phyloP scores from a whole-genome alignment of 371 early-diverging fungal genomes.

The Dinochytrium kinnereticum region DNA sequence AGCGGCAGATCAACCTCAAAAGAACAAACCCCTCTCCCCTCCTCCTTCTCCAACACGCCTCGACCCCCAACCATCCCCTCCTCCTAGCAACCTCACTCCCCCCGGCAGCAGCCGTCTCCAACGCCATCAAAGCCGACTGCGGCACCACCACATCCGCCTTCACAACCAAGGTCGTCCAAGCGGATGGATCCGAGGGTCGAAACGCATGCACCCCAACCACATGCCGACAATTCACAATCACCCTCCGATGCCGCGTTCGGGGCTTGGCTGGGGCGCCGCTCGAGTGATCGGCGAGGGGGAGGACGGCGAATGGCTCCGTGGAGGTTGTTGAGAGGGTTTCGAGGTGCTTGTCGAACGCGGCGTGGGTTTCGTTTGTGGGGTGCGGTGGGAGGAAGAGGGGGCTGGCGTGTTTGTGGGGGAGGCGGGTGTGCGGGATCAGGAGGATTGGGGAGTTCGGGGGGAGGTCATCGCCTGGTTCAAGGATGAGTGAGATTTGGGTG shows the following conservation, averaged over 20 bases:
- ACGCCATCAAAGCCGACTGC: neutral
- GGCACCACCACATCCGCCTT: conserved; percentile 13
- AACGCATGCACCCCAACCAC: neutral
- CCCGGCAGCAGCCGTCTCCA: neutral
- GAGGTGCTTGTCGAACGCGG: neutral
- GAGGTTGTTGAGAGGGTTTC: neutral
- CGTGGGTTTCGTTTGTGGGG: neutral
- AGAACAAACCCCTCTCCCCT: neutral
- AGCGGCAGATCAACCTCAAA: conserved; percentile 7
- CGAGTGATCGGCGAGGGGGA: conserved; percentile 11
- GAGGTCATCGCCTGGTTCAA: neutral
- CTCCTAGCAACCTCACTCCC: neutral
- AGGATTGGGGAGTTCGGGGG: neutral
- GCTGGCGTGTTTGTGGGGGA: conserved; percentile 16
- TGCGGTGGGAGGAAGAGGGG: conserved; percentile 2
- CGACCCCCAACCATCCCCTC: neutral
- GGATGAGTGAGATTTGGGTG: neutral
- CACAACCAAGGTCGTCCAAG: conserved; percentile 11
- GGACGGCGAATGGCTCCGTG: conserved; percentile 2
- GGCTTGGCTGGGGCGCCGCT: neutral
- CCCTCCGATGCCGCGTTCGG: neutral
- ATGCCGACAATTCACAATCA: neutral
- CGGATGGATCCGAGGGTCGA: neutral
- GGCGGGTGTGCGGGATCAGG: conserved; percentile 11
- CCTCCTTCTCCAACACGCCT: neutral